A percentile compares a stretch with the other conserved stretches of the same genome.
These are phyloP conservation scores for Amylostereum areolatum DNA, from an alignment of 1,284 basidiomycete genomes.

Conservation along the genomic window DNA sequence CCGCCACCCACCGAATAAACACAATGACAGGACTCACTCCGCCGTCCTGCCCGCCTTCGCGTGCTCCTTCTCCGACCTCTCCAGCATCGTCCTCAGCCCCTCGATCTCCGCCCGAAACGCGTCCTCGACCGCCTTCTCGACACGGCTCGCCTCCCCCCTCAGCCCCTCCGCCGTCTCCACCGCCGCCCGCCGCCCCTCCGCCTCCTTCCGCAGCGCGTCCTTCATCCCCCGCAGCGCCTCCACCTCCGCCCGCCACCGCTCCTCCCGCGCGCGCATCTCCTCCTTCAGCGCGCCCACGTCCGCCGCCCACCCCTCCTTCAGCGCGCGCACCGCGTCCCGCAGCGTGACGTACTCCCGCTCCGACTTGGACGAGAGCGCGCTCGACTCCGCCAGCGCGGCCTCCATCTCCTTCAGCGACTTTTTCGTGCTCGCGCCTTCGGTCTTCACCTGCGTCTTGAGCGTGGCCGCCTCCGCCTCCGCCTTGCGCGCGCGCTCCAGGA, in stretches of 20 bases:
- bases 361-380: constrained; percentile 68
- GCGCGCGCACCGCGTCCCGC: constrained; percentile 64
- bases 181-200: constrained; percentile 38
- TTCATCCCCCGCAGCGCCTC: constrained; percentile 65
- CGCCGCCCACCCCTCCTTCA: constrained; percentile 62
- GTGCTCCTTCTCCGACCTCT: constrained; percentile 47
- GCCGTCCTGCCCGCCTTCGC: constrained; percentile 54
- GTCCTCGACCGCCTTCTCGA: constrained; percentile 45
- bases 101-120: constrained; percentile 43
- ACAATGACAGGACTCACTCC: constrained; percentile 37
- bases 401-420: constrained; percentile 76
- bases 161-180: constrained; percentile 33
- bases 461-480: constrained; percentile 67
- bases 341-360: constrained; percentile 75
- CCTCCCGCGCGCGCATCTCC: constrained; percentile 68
- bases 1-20: not conserved
- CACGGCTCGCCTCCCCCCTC: constrained; percentile 29
- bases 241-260: constrained; percentile 55
- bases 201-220: constrained; percentile 50
- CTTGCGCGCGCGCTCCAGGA: constrained; percentile 75
- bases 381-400: constrained; percentile 58
- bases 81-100: constrained; percentile 41
- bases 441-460: constrained; percentile 65
- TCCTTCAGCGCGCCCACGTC: constrained; percentile 61
- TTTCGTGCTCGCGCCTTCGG: constrained; percentile 64